Evolutionary conservation across 2,329 filamentous ascomycete species (phyloP).

Genomic region (Cladosporium sp.): DNA sequence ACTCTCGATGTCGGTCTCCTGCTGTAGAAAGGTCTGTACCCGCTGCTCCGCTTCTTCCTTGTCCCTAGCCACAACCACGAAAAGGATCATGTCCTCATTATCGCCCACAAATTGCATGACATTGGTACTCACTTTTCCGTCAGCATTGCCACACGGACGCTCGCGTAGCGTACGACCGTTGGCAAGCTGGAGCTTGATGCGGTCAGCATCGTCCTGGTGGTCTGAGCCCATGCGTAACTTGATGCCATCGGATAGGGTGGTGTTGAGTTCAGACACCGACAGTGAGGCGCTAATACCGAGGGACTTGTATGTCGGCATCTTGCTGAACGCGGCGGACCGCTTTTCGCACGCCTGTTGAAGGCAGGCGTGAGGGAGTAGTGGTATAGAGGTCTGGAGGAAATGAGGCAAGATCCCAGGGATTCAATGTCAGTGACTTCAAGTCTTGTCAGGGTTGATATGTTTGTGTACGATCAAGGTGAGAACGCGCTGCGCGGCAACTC

Average conservation of each 20-base stretch:
- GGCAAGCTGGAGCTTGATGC: slow-evolving; percentile 17
- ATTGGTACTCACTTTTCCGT: slow-evolving; percentile 13
- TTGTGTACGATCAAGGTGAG: too few relatives aligned
- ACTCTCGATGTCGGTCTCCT: too few relatives aligned
- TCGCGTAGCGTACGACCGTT: slow-evolving; percentile 17
- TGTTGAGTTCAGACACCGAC: slow-evolving; percentile 17
- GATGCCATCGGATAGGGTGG: slow-evolving; percentile 17
- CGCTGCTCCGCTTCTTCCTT: too few relatives aligned
- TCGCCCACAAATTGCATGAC: slow-evolving; percentile 28
- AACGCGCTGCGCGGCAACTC: too few relatives aligned
- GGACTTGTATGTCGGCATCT: slow-evolving; percentile 28
- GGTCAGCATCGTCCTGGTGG: slow-evolving; percentile 15
- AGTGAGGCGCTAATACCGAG: slow-evolving; percentile 25
- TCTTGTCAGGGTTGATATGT: too few relatives aligned
- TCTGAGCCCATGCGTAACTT: slow-evolving; percentile 15
- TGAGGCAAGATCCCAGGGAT: too few relatives aligned
- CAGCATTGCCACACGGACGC: slow-evolving; percentile 17
- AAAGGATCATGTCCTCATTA: slow-evolving; percentile 26
- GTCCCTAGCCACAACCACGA: slow-evolving; percentile 27
- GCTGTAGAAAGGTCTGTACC: too few relatives aligned
- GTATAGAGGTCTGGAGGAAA: too few relatives aligned
- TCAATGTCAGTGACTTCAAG: too few relatives aligned
- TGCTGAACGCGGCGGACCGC: neutral
- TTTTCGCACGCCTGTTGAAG: slow-evolving; percentile 8
- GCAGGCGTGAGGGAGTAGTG: neutral